Conservation (phyloP, 257 asterid species). For the Osmanthus fragrans region DNA sequence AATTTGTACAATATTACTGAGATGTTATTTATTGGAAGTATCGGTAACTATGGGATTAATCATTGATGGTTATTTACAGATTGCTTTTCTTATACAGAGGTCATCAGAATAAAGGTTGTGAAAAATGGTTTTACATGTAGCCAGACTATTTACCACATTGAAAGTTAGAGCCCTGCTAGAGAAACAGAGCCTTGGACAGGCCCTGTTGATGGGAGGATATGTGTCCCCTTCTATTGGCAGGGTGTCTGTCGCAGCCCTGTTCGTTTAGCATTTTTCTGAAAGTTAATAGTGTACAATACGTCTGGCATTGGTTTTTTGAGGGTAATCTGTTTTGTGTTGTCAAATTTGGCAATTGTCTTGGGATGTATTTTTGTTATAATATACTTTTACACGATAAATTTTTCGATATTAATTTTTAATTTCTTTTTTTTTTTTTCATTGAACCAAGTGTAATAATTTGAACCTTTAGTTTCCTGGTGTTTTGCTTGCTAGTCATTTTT, state of each 20-base stretch:
- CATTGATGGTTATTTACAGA: background rate
- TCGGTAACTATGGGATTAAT: slow-evolving; percentile 9
- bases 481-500: too few relatives aligned
- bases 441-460: too few relatives aligned
- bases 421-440: background rate
- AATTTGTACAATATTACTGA: slow-evolving; percentile 10
- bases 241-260: too few relatives aligned
- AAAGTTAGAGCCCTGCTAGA: too few relatives aligned
- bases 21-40: slow-evolving; percentile 11
- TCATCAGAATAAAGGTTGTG: background rate
- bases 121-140: background rate
- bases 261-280: too few relatives aligned
- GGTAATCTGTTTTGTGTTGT: background rate
- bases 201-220: too few relatives aligned
- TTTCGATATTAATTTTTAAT: background rate
- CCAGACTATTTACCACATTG: slow-evolving; percentile 14
- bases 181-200: too few relatives aligned
- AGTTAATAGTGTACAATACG: background rate
- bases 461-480: too few relatives aligned
- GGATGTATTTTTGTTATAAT: background rate
- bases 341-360: background rate
- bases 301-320: background rate
- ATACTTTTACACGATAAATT: background rate
- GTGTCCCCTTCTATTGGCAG: too few relatives aligned
- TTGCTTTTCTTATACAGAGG: background rate